These are phyloP conservation scores for Sugiyamaella novakii DNA, from an alignment of 1,139 yeast genomes.

Conservation along the genomic window DNA sequence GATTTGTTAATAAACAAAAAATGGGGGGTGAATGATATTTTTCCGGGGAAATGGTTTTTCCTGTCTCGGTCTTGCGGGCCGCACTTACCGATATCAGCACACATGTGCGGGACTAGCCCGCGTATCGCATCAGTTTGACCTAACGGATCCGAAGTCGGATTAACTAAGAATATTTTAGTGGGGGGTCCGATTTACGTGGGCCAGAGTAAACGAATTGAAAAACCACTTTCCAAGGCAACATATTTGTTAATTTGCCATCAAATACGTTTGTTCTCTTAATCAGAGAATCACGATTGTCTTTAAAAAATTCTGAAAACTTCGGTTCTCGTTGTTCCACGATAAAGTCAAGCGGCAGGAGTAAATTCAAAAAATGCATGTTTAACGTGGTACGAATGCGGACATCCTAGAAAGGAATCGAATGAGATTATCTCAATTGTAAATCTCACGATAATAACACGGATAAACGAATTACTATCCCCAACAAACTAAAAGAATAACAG, in stretches of 20 bases:
- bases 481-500: not conserved
- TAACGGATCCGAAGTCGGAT: not conserved
- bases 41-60: slow-evolving; percentile 7
- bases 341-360: not conserved
- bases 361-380: not conserved
- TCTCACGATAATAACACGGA: not conserved
- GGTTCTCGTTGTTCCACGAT: not conserved
- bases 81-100: not conserved
- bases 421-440: not conserved
- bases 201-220: too few relatives aligned
- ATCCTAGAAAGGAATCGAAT: not conserved
- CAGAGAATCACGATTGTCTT: too few relatives aligned
- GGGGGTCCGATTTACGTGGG: too few relatives aligned
- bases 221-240: too few relatives aligned
- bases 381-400: not conserved
- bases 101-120: not conserved
- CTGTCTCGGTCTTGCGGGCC: slow-evolving; percentile 2
- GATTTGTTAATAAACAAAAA: too few relatives aligned
- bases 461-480: not conserved
- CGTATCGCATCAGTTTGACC: too few relatives aligned
- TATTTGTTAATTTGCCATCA: too few relatives aligned
- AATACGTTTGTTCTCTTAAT: too few relatives aligned
- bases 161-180: too few relatives aligned
- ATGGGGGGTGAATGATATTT: not conserved
- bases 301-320: not conserved